Conservation (phyloP, 2,329 filamentous ascomycete genomes). For the Anthostomella pinea region DNA sequence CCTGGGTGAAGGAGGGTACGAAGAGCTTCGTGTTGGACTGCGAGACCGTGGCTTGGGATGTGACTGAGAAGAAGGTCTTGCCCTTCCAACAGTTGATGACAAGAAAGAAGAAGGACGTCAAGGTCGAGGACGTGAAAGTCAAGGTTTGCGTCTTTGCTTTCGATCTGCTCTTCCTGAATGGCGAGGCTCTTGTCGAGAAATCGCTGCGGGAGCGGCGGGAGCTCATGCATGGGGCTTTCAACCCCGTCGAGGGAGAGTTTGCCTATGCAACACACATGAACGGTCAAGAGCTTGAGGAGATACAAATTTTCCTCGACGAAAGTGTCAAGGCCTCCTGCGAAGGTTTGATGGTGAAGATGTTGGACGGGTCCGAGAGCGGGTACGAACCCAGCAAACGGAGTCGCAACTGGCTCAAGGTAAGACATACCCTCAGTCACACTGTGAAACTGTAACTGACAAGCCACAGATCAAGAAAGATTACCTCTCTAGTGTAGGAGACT, state of each 20-base stretch:
- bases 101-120: conserved; percentile 94
- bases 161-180: conserved; percentile 90
- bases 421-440: conserved; percentile 9
- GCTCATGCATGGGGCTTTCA: conserved; percentile 70
- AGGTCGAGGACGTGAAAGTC: conserved; percentile 90
- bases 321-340: conserved; percentile 95
- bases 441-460: conserved; percentile 19
- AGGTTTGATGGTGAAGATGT: conserved; percentile 99
- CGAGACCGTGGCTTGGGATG: conserved; percentile 96
- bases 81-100: conserved; percentile 99
- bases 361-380: conserved; percentile 86
- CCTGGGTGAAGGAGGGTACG: conserved; percentile 86
- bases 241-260: conserved; percentile 83
- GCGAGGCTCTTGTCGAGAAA: conserved; percentile 84
- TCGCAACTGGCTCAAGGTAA: conserved; percentile 95
- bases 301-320: conserved; percentile 88
- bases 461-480: conserved; percentile 93
- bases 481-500: conserved; percentile 88
- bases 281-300: conserved; percentile 86
- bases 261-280: conserved; percentile 84
- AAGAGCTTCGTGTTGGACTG: conserved; percentile 98
- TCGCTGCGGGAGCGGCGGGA: conserved; percentile 79
- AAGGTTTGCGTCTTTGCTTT: conserved; percentile 98
- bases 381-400: conserved; percentile 96
- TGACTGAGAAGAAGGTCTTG: conserved; percentile 89